These are phyloP conservation scores for Boletellus ananiceps DNA, from an alignment of 768 basidiomycete genomes.

Conservation along the genomic window DNA sequence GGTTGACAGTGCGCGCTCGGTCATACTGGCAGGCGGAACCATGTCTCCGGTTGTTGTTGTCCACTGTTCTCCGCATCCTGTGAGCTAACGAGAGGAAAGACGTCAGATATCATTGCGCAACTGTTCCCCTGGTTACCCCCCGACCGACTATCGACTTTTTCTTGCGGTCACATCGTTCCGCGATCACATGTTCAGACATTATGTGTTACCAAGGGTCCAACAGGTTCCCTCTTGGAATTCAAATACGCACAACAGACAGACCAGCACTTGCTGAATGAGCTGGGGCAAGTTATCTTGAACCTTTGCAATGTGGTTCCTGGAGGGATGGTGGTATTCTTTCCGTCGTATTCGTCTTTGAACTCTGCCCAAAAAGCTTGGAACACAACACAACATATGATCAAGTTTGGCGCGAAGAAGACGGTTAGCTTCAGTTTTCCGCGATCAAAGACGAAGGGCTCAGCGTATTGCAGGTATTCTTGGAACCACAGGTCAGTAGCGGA, in stretches of 20 bases:
- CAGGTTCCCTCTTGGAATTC: constrained; percentile 72
- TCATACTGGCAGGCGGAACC: constrained; percentile 94
- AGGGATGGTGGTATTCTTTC: constrained; percentile 92
- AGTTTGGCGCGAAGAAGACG: constrained; percentile 69
- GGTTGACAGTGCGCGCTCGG: constrained; percentile 70
- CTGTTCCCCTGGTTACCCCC: constrained; percentile 64
- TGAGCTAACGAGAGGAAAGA: constrained; percentile 41
- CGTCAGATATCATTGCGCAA: constrained; percentile 81
- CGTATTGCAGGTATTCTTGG: constrained; percentile 72
- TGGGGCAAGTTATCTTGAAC: constrained; percentile 83
- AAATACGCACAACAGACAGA: constrained; percentile 74
- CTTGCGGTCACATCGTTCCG: constrained; percentile 92
- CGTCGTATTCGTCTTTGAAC: constrained; percentile 83
- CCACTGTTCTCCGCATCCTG: background rate
- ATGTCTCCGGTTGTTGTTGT: constrained; percentile 87
- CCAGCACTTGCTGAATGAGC: constrained; percentile 61
- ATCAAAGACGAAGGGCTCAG: background rate
- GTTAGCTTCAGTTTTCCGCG: constrained; percentile 34
- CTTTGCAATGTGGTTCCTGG: constrained; percentile 72
- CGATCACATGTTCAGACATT: constrained; percentile 69
- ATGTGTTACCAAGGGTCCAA: constrained; percentile 70
- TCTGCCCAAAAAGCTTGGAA: constrained; percentile 64
- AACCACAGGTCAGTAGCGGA: constrained; percentile 66
- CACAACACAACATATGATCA: constrained; percentile 53
- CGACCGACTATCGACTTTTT: constrained; percentile 70